These are phyloP conservation scores for Cordyceps javanica DNA, from an alignment of 2,329 filamentous ascomycete genomes.

Conservation along the genomic window DNA sequence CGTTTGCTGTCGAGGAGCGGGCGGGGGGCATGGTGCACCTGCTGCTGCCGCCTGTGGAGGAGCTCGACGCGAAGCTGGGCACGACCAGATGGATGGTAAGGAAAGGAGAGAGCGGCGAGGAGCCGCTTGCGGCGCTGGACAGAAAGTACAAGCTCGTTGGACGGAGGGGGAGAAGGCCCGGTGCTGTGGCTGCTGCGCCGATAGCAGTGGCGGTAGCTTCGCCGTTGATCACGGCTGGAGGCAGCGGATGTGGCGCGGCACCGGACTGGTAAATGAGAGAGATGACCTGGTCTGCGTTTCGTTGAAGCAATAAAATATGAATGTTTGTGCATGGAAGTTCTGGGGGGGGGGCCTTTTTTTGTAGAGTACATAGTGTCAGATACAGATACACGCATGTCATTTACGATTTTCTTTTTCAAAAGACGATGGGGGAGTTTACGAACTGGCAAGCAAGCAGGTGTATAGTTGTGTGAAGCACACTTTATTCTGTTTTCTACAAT, in stretches of 20 bases:
- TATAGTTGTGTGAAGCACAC: no score
- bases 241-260: conserved; percentile 29
- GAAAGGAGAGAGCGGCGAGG: conserved; percentile 54
- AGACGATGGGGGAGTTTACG: no score
- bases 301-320: no score
- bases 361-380: no score
- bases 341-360: no score
- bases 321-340: no score
- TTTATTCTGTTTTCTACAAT: no score
- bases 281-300: background rate
- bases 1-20: conserved; percentile 70
- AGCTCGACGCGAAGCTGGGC: conserved; percentile 72
- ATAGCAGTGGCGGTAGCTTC: conserved; percentile 32
- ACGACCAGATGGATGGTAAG: conserved; percentile 74
- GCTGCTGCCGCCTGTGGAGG: conserved; percentile 71
- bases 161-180: conserved; percentile 36
- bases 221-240: conserved; percentile 22
- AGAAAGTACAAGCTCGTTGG: conserved; percentile 40
- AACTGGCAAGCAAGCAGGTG: no score
- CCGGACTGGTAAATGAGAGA: conserved; percentile 38
- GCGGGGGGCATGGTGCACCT: conserved; percentile 71
- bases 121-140: conserved; percentile 40
- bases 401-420: no score
- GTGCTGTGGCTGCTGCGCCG: conserved; percentile 25
- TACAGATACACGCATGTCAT: no score